Conservation (phyloP, 108 stramenopile species). For the Skeletonema grethae region DNA sequence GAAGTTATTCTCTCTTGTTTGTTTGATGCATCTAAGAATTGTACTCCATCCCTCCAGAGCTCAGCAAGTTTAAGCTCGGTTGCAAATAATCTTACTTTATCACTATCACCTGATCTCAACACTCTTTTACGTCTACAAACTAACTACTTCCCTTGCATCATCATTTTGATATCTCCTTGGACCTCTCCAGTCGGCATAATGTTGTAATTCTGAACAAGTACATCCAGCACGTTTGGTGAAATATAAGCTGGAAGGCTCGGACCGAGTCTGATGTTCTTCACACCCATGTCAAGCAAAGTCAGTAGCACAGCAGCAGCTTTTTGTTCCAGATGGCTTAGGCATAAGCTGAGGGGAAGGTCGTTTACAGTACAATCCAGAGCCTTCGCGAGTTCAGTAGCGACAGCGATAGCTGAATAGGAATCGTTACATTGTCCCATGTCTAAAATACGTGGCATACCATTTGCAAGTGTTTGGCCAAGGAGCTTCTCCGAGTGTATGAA, state of each 20-base stretch:
- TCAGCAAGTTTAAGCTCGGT: too few relatives aligned
- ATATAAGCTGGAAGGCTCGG: constrained; percentile 76
- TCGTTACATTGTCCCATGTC: constrained; percentile 93
- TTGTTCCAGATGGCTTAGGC: constrained; percentile 72
- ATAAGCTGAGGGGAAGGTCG: constrained; percentile 69
- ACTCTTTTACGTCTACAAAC: too few relatives aligned
- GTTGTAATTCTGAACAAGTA: constrained; percentile 70
- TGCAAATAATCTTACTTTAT: too few relatives aligned
- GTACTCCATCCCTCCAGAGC: too few relatives aligned
- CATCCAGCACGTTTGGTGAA: constrained; percentile 64
- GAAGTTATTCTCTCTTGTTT: too few relatives aligned
- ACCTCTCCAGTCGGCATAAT: constrained; percentile 66
- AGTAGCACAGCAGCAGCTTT: constrained; percentile 87
- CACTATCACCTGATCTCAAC: background rate
- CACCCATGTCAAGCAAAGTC: constrained; percentile 72
- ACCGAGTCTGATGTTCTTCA: constrained; percentile 85
- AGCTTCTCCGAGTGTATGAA: constrained; percentile 62
- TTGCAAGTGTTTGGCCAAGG: constrained; percentile 51
- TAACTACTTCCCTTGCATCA: constrained; percentile 68
- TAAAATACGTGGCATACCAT: constrained; percentile 78
- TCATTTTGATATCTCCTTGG: constrained; percentile 55
- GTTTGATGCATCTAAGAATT: too few relatives aligned
- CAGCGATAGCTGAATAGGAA: constrained; percentile 75
- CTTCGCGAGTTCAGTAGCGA: constrained; percentile 84
- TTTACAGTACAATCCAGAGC: constrained; percentile 72